Evolutionary conservation across 1,139 yeast genomes (phyloP).

Genomic region (Sugiyamaella castrensis): DNA sequence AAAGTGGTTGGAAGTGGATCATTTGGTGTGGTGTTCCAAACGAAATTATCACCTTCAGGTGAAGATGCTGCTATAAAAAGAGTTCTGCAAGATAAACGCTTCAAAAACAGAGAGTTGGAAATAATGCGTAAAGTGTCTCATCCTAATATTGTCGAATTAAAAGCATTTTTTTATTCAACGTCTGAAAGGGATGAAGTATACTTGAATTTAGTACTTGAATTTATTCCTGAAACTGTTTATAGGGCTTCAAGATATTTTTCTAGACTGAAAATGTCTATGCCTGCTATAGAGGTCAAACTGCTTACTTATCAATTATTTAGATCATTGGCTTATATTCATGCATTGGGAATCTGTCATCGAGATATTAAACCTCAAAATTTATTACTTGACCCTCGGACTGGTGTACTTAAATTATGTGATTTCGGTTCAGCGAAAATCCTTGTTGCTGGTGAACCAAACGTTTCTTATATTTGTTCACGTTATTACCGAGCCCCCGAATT

Average conservation of each 20-base stretch:
- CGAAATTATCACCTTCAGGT: constrained; percentile 70
- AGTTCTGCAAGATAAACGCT: constrained; percentile 90
- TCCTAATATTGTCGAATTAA: constrained; percentile 81
- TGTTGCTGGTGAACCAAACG: constrained; percentile 89
- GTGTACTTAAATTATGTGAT: constrained; percentile 87
- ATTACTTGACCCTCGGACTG: constrained; percentile 79
- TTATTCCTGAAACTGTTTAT: constrained; percentile 90
- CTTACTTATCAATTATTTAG: constrained; percentile 90
- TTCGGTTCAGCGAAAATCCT: constrained; percentile 97
- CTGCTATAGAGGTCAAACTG: constrained; percentile 80
- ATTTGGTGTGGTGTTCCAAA: constrained; percentile 93
- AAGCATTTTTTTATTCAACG: constrained; percentile 83
- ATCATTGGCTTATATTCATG: constrained; percentile 87
- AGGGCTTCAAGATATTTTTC: constrained; percentile 85
- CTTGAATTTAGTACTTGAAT: constrained; percentile 84
- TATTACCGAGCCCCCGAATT: constrained; percentile 95
- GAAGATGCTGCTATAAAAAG: constrained; percentile 88
- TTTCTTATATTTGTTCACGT: constrained; percentile 92
- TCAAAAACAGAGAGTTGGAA: constrained; percentile 93
- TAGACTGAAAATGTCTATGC: constrained; percentile 73
- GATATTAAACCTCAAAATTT: constrained; percentile 97
- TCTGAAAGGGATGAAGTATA: constrained; percentile 75
- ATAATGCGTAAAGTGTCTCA: constrained; percentile 90
- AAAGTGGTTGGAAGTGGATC: constrained; percentile 97
- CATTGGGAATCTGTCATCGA: constrained; percentile 90